Base-by-base conservation (phyloP, 768 basidiomycete species). In the Leccinum arenicola region DNA sequence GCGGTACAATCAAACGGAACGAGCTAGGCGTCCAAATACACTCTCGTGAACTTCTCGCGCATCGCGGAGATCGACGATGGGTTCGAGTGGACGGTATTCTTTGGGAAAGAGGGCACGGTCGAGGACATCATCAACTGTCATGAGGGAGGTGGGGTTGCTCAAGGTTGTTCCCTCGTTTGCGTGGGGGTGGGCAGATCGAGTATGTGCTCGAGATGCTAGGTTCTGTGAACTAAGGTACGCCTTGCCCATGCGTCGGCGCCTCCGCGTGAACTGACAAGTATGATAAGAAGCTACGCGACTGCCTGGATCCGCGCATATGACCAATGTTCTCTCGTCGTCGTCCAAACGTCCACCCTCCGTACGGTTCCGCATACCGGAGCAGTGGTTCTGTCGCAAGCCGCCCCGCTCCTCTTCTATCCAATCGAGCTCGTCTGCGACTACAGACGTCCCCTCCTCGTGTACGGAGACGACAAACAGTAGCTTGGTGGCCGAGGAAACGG, bases 361-460 rank as follows among this genome's bases (percentile, higher is more conserved):
- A 66, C 78, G 81, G 27, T 81, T 92, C 57, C 88, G 85, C 61
- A 83, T 93, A 7, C 88, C 88, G 2, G 88, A 88, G 54, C 87
- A 88, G 67, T 93, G 87, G 91, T 92, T 84, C 71, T 83, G 85
- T 57, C 82, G 88, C 19, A 87, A 81, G 61, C 80, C 84, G 61
- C 80, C 84, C 9, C 82, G 84, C 0, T 76, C 73, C 40, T 66
- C 78, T 2, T 83, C 84, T 2, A 72, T 74, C 15, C 68, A 77
- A 23, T 81, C 82, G 0, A 78, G 78, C 36, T 80, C 83, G 4
- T 85, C 84, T 2, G 79, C 84, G 27, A 73, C 77, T 21, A 84
- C 85, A 29, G 73, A 77, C 23, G 84, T 83, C 0, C 6, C 21
- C 31, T 23, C n/a, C 8, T 45, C 52, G 19, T 36, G 29, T 21